phyloP scores from a whole-genome alignment of 1,284 basidiomycete genomes.

The Ceratobasidium sp. region DNA sequence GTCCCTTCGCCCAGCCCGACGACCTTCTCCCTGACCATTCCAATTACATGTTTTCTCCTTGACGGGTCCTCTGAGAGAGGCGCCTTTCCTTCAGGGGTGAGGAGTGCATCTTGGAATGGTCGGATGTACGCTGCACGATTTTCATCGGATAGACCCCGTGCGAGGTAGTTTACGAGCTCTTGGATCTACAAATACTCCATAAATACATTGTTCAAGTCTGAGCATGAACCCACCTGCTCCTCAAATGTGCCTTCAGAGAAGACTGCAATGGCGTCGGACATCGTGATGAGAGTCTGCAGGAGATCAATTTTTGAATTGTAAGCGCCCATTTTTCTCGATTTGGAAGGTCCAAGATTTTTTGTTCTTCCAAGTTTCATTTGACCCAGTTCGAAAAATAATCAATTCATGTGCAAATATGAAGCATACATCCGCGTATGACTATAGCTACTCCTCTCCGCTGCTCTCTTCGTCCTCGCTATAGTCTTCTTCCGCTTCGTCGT shows the following conservation, averaged over 20 bases:
- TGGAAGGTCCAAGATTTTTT: neutral
- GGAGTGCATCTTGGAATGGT: constrained; percentile 69
- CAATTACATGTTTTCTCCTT: constrained; percentile 60
- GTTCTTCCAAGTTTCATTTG: no score
- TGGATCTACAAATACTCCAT: constrained; percentile 59
- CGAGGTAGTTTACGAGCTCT: constrained; percentile 80
- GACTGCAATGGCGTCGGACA: constrained; percentile 78
- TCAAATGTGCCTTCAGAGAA: constrained; percentile 88
- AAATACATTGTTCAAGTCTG: neutral
- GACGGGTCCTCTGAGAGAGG: constrained; percentile 57
- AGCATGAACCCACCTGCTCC: constrained; percentile 67
- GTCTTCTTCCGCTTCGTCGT: constrained; percentile 50
- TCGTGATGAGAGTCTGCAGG: constrained; percentile 23
- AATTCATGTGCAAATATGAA: constrained; percentile 24
- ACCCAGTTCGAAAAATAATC: neutral
- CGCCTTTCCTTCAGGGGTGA: constrained; percentile 60
- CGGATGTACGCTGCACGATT: constrained; percentile 67
- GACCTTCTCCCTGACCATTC: constrained; percentile 65
- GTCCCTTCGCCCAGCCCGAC: constrained; percentile 73
- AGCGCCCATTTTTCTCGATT: constrained; percentile 22
- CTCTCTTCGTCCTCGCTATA: constrained; percentile 50
- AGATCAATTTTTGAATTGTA: neutral
- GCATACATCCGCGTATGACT: constrained; percentile 10
- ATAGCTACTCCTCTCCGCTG: constrained; percentile 22
- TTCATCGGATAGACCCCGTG: constrained; percentile 70